phyloP scores from a whole-genome alignment of 2,329 filamentous ascomycete genomes.

The Pseudonectria foliicola region DNA sequence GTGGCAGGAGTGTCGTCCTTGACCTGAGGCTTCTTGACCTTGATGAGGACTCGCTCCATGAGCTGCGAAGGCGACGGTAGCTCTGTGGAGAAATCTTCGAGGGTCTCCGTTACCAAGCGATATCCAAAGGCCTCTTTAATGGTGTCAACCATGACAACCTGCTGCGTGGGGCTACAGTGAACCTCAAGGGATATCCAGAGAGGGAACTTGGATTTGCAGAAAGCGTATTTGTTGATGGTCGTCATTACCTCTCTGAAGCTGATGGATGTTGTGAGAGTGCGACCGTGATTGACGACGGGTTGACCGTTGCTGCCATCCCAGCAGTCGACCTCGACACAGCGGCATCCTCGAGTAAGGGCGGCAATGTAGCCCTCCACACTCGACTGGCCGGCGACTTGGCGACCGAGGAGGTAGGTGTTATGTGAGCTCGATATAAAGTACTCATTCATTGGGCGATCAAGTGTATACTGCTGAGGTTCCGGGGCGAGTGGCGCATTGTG shows the following conservation, averaged over 20 bases:
- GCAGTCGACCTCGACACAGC: slow-evolving; percentile 95
- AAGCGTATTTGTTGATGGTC: slow-evolving; percentile 92
- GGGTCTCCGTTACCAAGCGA: slow-evolving; percentile 68
- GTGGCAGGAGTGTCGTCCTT: slow-evolving; percentile 31
- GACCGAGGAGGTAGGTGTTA: slow-evolving; percentile 91
- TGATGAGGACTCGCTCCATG: slow-evolving; percentile 78
- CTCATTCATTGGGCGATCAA: slow-evolving; percentile 85
- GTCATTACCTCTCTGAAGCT: slow-evolving; percentile 87
- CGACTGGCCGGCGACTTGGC: slow-evolving; percentile 82
- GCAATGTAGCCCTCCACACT: slow-evolving; percentile 94
- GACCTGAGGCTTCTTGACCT: slow-evolving; percentile 72
- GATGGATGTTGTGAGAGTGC: slow-evolving; percentile 81
- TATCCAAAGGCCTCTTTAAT: slow-evolving; percentile 79
- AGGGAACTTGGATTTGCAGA: slow-evolving; percentile 77
- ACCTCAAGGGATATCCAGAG: slow-evolving; percentile 94
- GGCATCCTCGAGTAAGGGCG: slow-evolving; percentile 79
- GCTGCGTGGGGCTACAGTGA: slow-evolving; percentile 79
- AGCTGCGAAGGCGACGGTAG: slow-evolving; percentile 84
- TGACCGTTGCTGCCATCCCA: slow-evolving; percentile 89
- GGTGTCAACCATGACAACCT: slow-evolving; percentile 79
- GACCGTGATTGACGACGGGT: slow-evolving; percentile 85
- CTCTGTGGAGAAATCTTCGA: slow-evolving; percentile 59
- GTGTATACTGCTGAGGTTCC: slow-evolving; percentile 51
- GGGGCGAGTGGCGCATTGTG: slow-evolving; percentile 62
- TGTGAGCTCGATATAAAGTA: slow-evolving; percentile 98